Percentiles rank a stretch among this genome's conserved stretches.
Conservation (phyloP, 306 rosid species). For the Ormosia semicastrata region DNA sequence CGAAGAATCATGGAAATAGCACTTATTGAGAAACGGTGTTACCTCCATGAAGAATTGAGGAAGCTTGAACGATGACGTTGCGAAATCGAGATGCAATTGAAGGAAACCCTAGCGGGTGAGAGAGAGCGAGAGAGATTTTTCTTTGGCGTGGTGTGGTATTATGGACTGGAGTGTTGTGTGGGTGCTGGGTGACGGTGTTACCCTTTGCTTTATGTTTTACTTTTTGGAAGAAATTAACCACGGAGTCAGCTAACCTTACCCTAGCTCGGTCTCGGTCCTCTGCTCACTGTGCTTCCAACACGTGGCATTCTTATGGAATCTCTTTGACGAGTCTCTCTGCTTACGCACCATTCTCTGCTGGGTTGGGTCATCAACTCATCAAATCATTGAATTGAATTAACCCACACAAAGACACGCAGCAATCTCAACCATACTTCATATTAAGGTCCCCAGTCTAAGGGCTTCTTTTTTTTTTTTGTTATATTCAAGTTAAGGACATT, state of each 20-base stretch:
- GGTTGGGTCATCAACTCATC: neutral
- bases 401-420: too few species aligned
- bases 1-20: neutral
- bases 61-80: neutral
- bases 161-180: neutral
- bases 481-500: too few species aligned
- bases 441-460: too few species aligned
- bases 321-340: conserved; percentile 33
- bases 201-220: conserved; percentile 3
- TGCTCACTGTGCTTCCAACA: conserved; percentile 24
- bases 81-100: conserved; percentile 13
- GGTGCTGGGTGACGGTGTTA: neutral
- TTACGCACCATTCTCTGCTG: conserved; percentile 21
- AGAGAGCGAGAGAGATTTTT: neutral
- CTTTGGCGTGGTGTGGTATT: conserved; percentile 3
- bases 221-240: conserved; percentile 12
- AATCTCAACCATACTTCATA: too few species aligned
- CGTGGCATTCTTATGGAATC: conserved; percentile 44
- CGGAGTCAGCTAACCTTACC: conserved; percentile 22
- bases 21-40: neutral
- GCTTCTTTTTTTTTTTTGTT: too few species aligned
- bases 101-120: conserved; percentile 38
- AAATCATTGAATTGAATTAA: too few species aligned
- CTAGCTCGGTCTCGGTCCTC: conserved; percentile 37
- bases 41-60: conserved; percentile 44